Evolutionary conservation across 139 green algal genomes (phyloP), one percentile per base, ranked within the genome.

Genomic region (Chlorella ohadii): DNA sequence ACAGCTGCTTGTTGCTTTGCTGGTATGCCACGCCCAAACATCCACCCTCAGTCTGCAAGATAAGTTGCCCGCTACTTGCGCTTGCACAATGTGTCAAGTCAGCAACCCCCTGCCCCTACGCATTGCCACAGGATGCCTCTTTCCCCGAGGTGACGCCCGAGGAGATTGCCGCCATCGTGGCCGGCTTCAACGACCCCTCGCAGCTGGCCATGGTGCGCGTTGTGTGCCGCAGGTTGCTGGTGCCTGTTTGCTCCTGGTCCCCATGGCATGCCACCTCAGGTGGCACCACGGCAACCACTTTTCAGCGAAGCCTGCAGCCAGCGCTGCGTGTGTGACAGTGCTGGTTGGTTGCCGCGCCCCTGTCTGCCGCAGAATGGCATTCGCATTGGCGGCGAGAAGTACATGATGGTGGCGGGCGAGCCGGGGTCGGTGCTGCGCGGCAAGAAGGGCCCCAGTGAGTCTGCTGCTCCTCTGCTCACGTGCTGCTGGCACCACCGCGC

Each of bases 381-480:
- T 33, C 74, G 73, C 5, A 56, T 97, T 17, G 91, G 88, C 3
- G 90, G 88, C 9, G 64, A 83, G 17, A 96, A 96, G 87, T 95
- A 92, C 76, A 88, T 95, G 79, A 16, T 91, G 36, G 85, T 95
- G 31, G 71, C 86, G 59, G 90, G 90, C 28, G 92, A 94, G 25
- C 85, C 81, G 64, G 93, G 92, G 22, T 87, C 84, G 28, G 92
- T 95, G 6, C 86, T 96, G 25, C 87, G 94, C 13, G 93, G 94
- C 57, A 96, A 94, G 83, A 92, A 94, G 66, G 87, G 89, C 20
- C 59, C 87, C 27, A 74, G 82, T 85, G 28, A 77, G 80, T 51
- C 44, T 51, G 44, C 44, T 6, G 44, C 44, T 51, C 7, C 44
- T 51, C 7, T 51, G 44, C 44, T 51, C 44, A 51, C n/a, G n/a